Conservation (phyloP, 371 early-diverging fungal genomes). For the Mortierella sp. region DNA sequence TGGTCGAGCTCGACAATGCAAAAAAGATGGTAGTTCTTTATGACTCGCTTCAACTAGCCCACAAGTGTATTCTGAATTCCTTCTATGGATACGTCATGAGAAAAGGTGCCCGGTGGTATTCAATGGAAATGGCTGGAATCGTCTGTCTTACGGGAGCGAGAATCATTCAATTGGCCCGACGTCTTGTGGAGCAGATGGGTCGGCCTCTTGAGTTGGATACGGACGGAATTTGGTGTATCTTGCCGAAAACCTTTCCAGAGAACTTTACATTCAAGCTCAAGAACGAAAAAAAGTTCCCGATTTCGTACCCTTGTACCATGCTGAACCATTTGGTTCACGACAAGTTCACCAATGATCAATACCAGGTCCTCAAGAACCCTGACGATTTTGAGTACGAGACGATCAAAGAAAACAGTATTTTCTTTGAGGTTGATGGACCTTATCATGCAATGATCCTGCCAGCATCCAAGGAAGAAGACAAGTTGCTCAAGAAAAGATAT, state of each 20-base stretch:
- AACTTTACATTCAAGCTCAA: conserved; percentile 86
- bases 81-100: conserved; percentile 99
- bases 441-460: conserved; percentile 99
- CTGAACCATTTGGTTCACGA: conserved; percentile 98
- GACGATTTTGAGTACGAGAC: conserved; percentile 75
- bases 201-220: conserved; percentile 99
- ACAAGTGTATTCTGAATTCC: conserved; percentile 99
- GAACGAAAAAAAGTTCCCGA: conserved; percentile 79
- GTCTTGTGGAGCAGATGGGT: conserved; percentile 95
- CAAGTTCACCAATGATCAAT: conserved; percentile 98
- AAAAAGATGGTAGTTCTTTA: conserved; percentile 96
- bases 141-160: conserved; percentile 98
- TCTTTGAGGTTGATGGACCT: conserved; percentile 99
- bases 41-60: conserved; percentile 98
- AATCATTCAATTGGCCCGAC: conserved; percentile 97
- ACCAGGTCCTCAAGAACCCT: conserved; percentile 80
- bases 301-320: conserved; percentile 98
- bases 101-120: conserved; percentile 99
- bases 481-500: conserved; percentile 98
- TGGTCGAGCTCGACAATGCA: conserved; percentile 85
- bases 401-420: conserved; percentile 95
- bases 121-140: conserved; percentile 99
- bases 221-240: conserved; percentile 99
- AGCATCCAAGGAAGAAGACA: conserved; percentile 96
- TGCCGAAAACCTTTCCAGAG: conserved; percentile 96